phyloP scores from a whole-genome alignment of 768 basidiomycete species.

The Clitopilus hobsonii region DNA sequence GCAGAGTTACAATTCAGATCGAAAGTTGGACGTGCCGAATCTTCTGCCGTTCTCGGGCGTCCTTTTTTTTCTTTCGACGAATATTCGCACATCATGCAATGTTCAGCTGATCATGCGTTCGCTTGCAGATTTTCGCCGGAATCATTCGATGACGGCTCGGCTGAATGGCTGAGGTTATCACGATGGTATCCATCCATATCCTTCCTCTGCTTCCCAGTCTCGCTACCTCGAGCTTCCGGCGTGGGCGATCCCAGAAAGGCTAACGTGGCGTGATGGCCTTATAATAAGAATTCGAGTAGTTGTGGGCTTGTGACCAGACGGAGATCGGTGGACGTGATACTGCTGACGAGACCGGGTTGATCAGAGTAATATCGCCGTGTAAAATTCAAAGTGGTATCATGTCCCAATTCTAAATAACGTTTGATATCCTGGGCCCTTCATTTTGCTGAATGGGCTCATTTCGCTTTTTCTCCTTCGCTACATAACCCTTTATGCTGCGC shows the following conservation, averaged over 20 bases:
- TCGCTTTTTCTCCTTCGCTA: neutral
- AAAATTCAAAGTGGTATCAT: neutral
- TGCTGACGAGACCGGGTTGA: neutral
- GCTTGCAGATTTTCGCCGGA: neutral
- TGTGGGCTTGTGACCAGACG: neutral
- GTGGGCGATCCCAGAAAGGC: neutral
- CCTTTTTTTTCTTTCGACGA: neutral
- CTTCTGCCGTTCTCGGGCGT: neutral
- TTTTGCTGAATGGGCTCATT: neutral
- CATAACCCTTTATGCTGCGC: neutral
- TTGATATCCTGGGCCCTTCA: neutral
- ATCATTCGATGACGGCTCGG: neutral
- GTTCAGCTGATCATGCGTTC: neutral
- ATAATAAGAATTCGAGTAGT: too few relatives aligned
- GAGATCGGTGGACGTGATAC: neutral
- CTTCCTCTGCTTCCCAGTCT: neutral
- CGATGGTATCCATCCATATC: neutral
- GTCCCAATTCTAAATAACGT: neutral
- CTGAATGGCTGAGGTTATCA: neutral
- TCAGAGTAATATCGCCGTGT: neutral
- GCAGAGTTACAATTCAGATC: too few relatives aligned
- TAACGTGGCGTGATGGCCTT: neutral
- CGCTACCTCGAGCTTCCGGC: neutral
- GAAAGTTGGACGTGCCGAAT: too few relatives aligned
- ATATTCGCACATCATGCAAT: neutral